Evolutionary conservation across 257 asterid genomes (phyloP).

Genomic region (Cynanchum wilfordii): DNA sequence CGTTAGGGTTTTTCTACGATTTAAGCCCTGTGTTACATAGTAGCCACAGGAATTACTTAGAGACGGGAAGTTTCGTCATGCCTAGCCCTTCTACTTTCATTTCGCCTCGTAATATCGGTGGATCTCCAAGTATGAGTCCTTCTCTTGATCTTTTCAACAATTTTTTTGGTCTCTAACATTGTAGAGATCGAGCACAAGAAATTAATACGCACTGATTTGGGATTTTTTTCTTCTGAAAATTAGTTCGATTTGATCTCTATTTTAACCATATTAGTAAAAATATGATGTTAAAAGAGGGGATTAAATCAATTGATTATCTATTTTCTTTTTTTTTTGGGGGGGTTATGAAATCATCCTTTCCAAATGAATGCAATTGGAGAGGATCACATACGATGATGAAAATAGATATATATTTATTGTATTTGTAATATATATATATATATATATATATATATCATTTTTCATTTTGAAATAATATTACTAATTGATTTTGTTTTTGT

Average conservation of each 20-base stretch:
- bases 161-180: slow-evolving; percentile 47
- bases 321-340: neutral
- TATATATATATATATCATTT: too few relatives aligned
- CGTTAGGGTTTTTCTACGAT: slow-evolving; percentile 46
- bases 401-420: too few relatives aligned
- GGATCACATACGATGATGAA: too few relatives aligned
- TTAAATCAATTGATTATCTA: too few relatives aligned
- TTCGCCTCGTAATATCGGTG: slow-evolving; percentile 44
- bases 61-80: slow-evolving; percentile 29
- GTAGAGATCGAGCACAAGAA: neutral
- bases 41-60: slow-evolving; percentile 33
- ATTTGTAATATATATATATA: too few relatives aligned
- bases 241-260: too few relatives aligned
- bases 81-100: slow-evolving; percentile 61
- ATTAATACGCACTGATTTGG: neutral
- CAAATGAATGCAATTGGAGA: neutral
- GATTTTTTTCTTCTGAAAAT: neutral
- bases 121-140: slow-evolving; percentile 58
- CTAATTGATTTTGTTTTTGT: too few relatives aligned
- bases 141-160: slow-evolving; percentile 56
- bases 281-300: too few relatives aligned
- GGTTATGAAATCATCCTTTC: neutral
- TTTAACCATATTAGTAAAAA: neutral
- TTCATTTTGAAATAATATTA: too few relatives aligned
- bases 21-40: slow-evolving; percentile 70